A percentile compares a stretch with the other conserved stretches of the same genome.
Conservation (phyloP, 352 stramenopile species). For the Nothophytophthora sp. region DNA sequence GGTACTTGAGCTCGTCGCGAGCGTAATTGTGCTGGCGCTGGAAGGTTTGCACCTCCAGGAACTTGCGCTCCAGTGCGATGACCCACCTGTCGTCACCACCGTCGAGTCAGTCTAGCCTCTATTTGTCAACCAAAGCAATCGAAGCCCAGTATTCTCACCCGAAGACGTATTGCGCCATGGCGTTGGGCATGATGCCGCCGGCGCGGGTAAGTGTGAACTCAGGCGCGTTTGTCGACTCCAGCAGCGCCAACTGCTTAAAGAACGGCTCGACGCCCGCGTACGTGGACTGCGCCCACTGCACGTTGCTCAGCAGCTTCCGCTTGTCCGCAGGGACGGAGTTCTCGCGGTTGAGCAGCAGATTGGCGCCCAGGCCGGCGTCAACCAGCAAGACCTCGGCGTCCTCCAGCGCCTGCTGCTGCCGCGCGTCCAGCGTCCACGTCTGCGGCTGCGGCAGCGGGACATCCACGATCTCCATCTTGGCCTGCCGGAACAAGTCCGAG, state of each 20-base stretch:
- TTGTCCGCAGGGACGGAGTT: slow-evolving; percentile 3
- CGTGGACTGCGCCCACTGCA: slow-evolving; percentile 56
- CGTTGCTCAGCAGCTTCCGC: slow-evolving; percentile 18
- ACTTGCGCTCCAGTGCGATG: slow-evolving; percentile 39
- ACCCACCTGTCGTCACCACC: no score
- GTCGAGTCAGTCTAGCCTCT: no score
- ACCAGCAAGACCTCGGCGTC: slow-evolving; percentile 32
- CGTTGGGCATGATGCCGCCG: slow-evolving; percentile 43
- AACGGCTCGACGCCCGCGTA: slow-evolving; percentile 50
- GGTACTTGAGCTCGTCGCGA: slow-evolving; percentile 25
- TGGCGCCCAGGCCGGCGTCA: slow-evolving; percentile 26
- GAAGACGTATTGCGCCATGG: slow-evolving; percentile 54
- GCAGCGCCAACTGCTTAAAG: slow-evolving; percentile 17
- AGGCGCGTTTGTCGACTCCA: slow-evolving; percentile 1
- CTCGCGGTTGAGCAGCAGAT: slow-evolving; percentile 24
- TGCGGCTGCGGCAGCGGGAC: slow-evolving; percentile 17
- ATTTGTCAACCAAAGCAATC: no score
- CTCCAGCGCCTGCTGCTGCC: slow-evolving; percentile 23
- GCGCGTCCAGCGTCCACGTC: slow-evolving; percentile 17
- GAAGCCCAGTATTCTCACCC: no score
- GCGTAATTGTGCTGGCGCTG: slow-evolving; percentile 34
- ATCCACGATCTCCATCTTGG: slow-evolving; percentile 32
- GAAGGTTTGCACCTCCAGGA: slow-evolving; percentile 35
- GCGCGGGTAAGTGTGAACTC: slow-evolving; percentile 42
- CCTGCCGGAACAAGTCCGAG: slow-evolving; percentile 7